Evolutionary conservation across 305 asterid species (phyloP).

Genomic region (Petunia hybrid): DNA sequence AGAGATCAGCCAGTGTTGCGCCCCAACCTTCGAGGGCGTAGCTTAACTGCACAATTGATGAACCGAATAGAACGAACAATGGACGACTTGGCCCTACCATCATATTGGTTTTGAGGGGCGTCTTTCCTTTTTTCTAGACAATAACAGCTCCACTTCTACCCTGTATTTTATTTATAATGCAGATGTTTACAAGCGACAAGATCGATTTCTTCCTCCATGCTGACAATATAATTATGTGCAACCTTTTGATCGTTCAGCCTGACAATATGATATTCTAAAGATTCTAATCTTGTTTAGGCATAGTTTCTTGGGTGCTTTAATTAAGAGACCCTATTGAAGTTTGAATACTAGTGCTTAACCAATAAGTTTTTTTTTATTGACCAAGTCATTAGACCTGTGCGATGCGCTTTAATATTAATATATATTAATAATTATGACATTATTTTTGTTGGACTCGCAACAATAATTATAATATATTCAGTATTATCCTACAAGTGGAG

Average conservation of each 20-base stretch:
- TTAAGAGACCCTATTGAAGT: no score
- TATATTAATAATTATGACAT: no score
- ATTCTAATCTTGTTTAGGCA: no score
- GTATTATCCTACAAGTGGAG: no score
- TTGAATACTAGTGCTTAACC: no score
- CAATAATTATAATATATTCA: no score
- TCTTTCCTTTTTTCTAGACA: not conserved
- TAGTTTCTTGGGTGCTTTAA: no score
- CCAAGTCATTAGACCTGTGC: no score
- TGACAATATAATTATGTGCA: not conserved
- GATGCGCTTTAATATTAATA: no score
- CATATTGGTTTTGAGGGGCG: not conserved
- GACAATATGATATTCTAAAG: no score
- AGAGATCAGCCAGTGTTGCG: slow-evolving; percentile 66
- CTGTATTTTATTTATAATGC: slow-evolving; percentile 12
- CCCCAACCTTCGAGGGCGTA: slow-evolving; percentile 76
- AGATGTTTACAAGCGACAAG: not conserved
- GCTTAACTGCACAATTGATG: slow-evolving; percentile 73
- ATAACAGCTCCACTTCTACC: not conserved
- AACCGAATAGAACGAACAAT: slow-evolving; percentile 74
- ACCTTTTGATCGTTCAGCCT: not conserved
- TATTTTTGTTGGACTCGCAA: no score
- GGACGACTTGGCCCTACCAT: slow-evolving; percentile 76
- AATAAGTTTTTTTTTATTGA: no score
- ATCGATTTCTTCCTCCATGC: not conserved